A percentile compares a stretch with the other conserved stretches of the same genome.
Conservation (phyloP, 768 basidiomycete species). For the Rhizopogon roseolus region DNA sequence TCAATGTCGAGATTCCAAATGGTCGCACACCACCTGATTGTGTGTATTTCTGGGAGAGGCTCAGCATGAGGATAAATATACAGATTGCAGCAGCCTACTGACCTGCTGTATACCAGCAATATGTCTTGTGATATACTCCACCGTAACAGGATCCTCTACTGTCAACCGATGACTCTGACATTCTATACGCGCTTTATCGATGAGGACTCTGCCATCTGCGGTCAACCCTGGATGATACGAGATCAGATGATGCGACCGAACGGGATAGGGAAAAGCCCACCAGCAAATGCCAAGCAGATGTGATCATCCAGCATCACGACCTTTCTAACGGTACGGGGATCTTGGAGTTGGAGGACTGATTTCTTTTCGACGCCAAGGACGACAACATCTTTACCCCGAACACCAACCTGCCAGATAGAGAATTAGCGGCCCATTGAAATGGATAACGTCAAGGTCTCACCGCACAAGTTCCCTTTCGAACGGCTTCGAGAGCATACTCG, state of each 20-base stretch:
- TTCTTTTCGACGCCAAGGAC: slow-evolving; percentile 99
- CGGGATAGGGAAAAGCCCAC: slow-evolving; percentile 38
- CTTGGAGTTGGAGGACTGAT: slow-evolving; percentile 93
- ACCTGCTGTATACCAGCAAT: slow-evolving; percentile 99
- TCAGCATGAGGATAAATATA: background rate
- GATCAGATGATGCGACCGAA: slow-evolving; percentile 7
- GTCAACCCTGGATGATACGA: slow-evolving; percentile 66
- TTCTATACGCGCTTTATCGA: slow-evolving; percentile 97
- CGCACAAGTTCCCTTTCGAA: slow-evolving; percentile 94
- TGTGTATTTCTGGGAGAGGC: slow-evolving; percentile 71
- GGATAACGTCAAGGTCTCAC: slow-evolving; percentile 40
- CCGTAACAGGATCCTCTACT: slow-evolving; percentile 96
- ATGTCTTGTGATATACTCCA: slow-evolving; percentile 97
- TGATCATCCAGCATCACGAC: slow-evolving; percentile 99
- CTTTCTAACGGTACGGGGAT: slow-evolving; percentile 95
- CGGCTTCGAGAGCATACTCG: slow-evolving; percentile 98
- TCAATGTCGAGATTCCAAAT: slow-evolving; percentile 95
- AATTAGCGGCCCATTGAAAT: background rate
- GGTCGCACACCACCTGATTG: slow-evolving; percentile 98
- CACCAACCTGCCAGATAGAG: slow-evolving; percentile 68
- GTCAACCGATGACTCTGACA: slow-evolving; percentile 96
- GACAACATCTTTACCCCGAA: slow-evolving; percentile 90
- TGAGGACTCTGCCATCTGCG: slow-evolving; percentile 94
- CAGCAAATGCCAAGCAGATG: slow-evolving; percentile 94
- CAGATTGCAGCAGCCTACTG: slow-evolving; percentile 9